Conservation (phyloP, 1,284 basidiomycete genomes). For the Rhodotorula sp. region DNA sequence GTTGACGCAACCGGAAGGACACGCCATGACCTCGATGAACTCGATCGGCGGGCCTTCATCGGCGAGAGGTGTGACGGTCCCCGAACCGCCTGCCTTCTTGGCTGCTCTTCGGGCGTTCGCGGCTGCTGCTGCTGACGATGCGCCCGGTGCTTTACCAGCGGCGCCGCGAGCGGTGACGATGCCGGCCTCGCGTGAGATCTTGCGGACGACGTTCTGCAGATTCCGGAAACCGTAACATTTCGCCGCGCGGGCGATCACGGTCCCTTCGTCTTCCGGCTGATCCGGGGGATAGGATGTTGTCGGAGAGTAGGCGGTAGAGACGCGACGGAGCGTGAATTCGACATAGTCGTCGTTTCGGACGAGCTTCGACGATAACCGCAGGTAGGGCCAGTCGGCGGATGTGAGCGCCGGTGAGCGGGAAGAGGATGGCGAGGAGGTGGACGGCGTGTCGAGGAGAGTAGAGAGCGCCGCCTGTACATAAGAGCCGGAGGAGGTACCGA, state of each 20-base stretch:
- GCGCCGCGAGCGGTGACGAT: constrained; percentile 63
- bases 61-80: constrained; percentile 38
- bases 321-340: constrained; percentile 60
- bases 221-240: constrained; percentile 98
- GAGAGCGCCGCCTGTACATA: constrained; percentile 78
- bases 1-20: constrained; percentile 95
- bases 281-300: neutral
- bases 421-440: constrained; percentile 35
- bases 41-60: constrained; percentile 67
- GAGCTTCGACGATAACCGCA: constrained; percentile 59
- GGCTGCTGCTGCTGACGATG: constrained; percentile 60
- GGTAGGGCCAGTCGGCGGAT: constrained; percentile 54
- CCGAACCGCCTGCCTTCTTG: constrained; percentile 40
- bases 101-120: constrained; percentile 52
- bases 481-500: constrained; percentile 88
- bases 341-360: constrained; percentile 66
- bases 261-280: constrained; percentile 49
- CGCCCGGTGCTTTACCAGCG: constrained; percentile 50
- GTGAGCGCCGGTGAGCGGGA: constrained; percentile 48
- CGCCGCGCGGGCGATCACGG: constrained; percentile 82
- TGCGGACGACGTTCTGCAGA: constrained; percentile 92
- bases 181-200: constrained; percentile 82
- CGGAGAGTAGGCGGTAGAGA: constrained; percentile 1
- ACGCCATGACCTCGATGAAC: constrained; percentile 99
- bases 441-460: constrained; percentile 46